phyloP scores from a whole-genome alignment of 305 asterid genomes.

The Fraxinus dipetala region DNA sequence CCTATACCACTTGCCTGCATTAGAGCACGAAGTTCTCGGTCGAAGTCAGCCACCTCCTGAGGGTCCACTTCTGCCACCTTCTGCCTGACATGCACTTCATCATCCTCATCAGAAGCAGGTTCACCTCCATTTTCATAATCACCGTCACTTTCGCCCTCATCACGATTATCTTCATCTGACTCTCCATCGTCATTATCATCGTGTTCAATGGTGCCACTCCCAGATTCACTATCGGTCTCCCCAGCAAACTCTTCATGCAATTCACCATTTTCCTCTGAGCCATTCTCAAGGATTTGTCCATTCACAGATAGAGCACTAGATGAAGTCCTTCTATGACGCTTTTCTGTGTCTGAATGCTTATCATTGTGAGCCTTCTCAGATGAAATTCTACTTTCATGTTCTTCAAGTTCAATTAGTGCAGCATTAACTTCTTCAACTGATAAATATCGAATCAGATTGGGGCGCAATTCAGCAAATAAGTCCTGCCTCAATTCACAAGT shows the following conservation, averaged over 20 bases:
- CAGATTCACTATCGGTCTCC: slow-evolving; percentile 84
- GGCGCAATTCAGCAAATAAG: slow-evolving; percentile 83
- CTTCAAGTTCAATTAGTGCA: slow-evolving; percentile 80
- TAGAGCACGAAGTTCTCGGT: slow-evolving; percentile 82
- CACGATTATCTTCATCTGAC: slow-evolving; percentile 51
- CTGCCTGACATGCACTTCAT: slow-evolving; percentile 85
- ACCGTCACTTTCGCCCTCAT: slow-evolving; percentile 69
- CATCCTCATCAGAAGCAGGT: slow-evolving; percentile 87
- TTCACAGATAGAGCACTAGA: slow-evolving; percentile 49
- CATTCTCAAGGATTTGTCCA: slow-evolving; percentile 57
- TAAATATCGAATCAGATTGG: slow-evolving; percentile 80
- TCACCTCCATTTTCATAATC: slow-evolving; percentile 63
- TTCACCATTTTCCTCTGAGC: slow-evolving; percentile 64
- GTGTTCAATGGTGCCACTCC: slow-evolving; percentile 66
- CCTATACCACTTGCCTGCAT: slow-evolving; percentile 65
- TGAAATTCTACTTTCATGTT: slow-evolving; percentile 66
- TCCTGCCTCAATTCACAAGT: slow-evolving; percentile 54
- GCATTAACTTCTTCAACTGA: slow-evolving; percentile 75
- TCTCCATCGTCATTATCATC: slow-evolving; percentile 63
- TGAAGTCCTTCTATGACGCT: slow-evolving; percentile 44
- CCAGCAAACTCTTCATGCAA: slow-evolving; percentile 55
- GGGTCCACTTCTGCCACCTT: slow-evolving; percentile 80
- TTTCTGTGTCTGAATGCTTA: slow-evolving; percentile 53
- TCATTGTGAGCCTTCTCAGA: slow-evolving; percentile 62
- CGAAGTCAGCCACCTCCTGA: slow-evolving; percentile 84